phyloP scores from a whole-genome alignment of 1,139 yeast species.

The Williopsis jadinii region DNA sequence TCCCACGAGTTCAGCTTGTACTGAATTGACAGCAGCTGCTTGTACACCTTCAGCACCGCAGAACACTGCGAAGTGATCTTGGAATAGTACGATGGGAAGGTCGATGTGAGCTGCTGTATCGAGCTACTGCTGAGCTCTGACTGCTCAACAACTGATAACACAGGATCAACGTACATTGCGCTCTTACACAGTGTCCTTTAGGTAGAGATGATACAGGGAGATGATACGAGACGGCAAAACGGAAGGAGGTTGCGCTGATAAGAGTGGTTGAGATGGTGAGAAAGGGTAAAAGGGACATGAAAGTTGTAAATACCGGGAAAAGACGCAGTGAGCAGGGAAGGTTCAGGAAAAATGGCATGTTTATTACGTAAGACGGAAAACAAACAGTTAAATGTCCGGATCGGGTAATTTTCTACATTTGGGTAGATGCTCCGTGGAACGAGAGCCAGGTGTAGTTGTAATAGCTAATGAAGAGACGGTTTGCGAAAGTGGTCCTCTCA shows the following conservation, averaged over 20 bases:
- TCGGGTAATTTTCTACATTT: too few relatives aligned
- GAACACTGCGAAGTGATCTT: conserved; percentile 11
- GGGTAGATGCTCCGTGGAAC: too few relatives aligned
- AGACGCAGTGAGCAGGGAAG: background rate
- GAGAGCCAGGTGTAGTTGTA: too few relatives aligned
- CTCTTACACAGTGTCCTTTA: background rate
- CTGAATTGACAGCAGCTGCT: conserved; percentile 8
- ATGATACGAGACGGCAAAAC: too few relatives aligned
- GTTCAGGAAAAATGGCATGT: too few relatives aligned
- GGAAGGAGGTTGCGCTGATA: background rate
- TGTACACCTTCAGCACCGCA: conserved; percentile 7
- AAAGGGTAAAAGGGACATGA: background rate
- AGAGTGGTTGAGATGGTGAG: background rate
- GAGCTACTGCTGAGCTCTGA: conserved; percentile 6
- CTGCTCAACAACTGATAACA: conserved; percentile 5
- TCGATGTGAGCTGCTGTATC: conserved; percentile 5
- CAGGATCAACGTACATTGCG: conserved; percentile 10
- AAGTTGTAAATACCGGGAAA: background rate
- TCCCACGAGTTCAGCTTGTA: conserved; percentile 18
- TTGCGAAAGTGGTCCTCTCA: too few relatives aligned
- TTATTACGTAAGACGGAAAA: too few relatives aligned
- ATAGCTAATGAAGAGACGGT: too few relatives aligned
- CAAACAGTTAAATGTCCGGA: too few relatives aligned
- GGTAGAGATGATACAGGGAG: background rate
- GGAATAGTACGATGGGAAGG: conserved; percentile 7